Base-by-base conservation (phyloP, 768 basidiomycete species). In the Xerocomus spinulosus region DNA sequence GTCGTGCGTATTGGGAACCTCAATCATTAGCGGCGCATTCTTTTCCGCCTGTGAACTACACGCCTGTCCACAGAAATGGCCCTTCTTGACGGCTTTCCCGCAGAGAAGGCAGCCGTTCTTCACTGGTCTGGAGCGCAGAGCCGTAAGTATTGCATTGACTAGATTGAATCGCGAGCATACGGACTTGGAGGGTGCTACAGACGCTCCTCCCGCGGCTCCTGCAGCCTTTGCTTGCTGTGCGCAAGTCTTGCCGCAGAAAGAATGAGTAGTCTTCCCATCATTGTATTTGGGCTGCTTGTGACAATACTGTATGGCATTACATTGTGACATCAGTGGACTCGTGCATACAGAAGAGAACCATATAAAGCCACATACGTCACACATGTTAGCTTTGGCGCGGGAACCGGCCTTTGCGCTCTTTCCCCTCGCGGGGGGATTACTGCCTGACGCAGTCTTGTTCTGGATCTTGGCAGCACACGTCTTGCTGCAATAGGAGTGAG, bases 241-340 rank as follows among this genome's bases (percentile, higher is more conserved):
- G 55, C 83, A 85, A 9, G 79, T 73, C 56, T 80, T 84, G 57
- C 81, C 68, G 56, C 83, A 85, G 60, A 74, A 85, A 13, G 79
- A 74, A 63, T 84, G 82, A 2, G 73, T 76, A 43, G 73, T 75
- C 9, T 71, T 74, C 14, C 79, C 78, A 55, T 84, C 82, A 17
- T 69, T 70, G 53, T 77, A 75, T 55, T 82, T 84, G 33, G 82
- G 81, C 33, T 79, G 74, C 50, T 71, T 71, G 49, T 77, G 76
- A 63, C 82, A 84, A 51, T 74, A 75, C 82, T 84, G 54, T 14
- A 35, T 21, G 17, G 35, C 18, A 38, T 57, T 40, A 29, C 36
- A 38, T 53, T 30, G 47, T 34, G n/a, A n/a, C 34, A 50, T 51
- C 44, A 41, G 17, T 8, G 18, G n/a, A 15, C 32, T 37, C 32